Percentiles rank a stretch among this genome's conserved stretches.
phyloP scores from a whole-genome alignment of 139 green algal species.

The Ettlia oleoabundans region DNA sequence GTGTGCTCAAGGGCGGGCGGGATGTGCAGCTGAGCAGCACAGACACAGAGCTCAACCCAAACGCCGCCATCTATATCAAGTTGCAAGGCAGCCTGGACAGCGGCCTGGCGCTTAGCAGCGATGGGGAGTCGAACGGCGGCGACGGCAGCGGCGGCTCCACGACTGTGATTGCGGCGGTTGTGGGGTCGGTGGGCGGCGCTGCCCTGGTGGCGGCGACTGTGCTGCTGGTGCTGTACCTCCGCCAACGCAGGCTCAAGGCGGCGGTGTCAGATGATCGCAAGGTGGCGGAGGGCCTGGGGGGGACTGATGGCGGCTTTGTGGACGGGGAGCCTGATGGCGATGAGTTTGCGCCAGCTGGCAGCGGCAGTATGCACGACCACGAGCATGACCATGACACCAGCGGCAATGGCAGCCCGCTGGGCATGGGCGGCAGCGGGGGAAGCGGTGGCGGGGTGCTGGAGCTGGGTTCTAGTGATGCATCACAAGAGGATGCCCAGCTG shows the following conservation, averaged over 20 bases:
- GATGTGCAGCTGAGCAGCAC: not conserved
- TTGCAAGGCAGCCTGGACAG: too few relatives aligned
- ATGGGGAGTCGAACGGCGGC: not conserved
- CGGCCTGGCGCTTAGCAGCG: not conserved
- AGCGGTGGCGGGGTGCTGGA: not conserved
- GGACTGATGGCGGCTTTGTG: not conserved
- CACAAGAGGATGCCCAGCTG: not conserved
- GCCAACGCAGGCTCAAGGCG: conserved; percentile 4
- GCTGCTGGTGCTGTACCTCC: conserved; percentile 9
- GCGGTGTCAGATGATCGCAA: conserved; percentile 11
- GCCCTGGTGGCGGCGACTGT: not conserved
- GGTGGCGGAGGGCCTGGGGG: not conserved
- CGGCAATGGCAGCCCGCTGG: not conserved
- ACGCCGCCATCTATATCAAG: conserved; percentile 38
- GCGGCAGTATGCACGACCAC: not conserved
- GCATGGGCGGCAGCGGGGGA: not conserved
- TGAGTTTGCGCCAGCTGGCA: not conserved
- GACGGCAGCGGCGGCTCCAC: not conserved
- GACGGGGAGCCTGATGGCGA: not conserved
- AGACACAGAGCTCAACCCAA: conserved; percentile 43
- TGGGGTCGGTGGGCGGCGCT: conserved; percentile 11
- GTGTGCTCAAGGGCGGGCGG: conserved; percentile 35
- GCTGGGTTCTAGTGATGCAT: not conserved
- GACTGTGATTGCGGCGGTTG: not conserved
- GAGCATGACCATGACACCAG: not conserved